These are phyloP conservation scores for Amaranthus tricolor DNA, from an alignment of 179 eudicot species.

Conservation along the genomic window DNA sequence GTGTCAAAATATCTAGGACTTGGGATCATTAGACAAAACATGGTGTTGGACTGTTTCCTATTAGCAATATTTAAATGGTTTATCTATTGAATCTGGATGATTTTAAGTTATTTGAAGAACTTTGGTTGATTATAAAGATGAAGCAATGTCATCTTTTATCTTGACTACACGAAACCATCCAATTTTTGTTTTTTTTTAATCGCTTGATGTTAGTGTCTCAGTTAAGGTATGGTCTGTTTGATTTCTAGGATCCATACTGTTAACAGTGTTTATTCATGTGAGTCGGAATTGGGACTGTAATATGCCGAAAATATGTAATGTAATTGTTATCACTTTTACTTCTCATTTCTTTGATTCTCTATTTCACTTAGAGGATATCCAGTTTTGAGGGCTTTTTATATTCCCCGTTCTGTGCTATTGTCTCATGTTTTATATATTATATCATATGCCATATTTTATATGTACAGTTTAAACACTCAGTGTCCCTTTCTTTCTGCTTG, in stretches of 20 bases:
- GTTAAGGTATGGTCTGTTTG: too few species aligned
- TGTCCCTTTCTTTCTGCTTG: constrained; percentile 15
- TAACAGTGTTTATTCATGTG: too few species aligned
- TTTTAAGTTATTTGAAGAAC: not conserved
- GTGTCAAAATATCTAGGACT: too few species aligned
- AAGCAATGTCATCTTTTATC: not conserved
- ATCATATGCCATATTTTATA: not conserved
- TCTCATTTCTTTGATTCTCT: too few species aligned
- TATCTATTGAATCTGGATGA: not conserved
- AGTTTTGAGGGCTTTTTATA: not conserved
- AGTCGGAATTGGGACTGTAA: too few species aligned
- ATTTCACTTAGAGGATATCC: not conserved
- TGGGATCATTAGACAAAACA: too few species aligned
- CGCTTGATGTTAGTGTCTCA: too few species aligned
- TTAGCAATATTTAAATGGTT: not conserved
- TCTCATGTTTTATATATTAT: not conserved
- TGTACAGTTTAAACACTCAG: constrained; percentile 3
- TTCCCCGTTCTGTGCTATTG: not conserved
- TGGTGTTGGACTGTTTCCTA: not conserved
- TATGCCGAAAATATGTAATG: too few species aligned
- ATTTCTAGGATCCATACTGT: too few species aligned
- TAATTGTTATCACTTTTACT: too few species aligned
- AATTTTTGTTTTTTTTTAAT: not conserved
- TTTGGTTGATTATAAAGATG: not conserved
- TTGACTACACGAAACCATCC: too few species aligned